Conservation (phyloP, 1,139 yeast genomes). For the Suhomyces kunorum region DNA sequence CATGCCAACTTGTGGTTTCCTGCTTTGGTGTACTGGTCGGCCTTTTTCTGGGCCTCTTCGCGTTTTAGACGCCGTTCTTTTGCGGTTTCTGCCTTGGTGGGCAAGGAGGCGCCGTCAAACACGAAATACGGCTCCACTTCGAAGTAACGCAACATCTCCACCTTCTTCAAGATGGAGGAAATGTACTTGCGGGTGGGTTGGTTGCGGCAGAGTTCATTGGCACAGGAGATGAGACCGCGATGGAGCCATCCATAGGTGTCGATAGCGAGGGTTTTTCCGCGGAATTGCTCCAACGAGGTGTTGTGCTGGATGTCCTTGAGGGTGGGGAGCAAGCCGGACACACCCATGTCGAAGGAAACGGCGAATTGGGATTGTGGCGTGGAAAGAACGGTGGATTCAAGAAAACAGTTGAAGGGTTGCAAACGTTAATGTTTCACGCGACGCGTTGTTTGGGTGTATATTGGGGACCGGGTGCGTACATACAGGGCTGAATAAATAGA, state of each 20-base stretch:
- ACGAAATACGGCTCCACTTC: conserved; percentile 85
- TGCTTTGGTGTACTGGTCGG: conserved; percentile 46
- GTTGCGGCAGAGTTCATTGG: conserved; percentile 76
- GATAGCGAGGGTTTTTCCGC: conserved; percentile 81
- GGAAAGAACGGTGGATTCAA: background rate
- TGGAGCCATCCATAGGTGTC: conserved; percentile 98
- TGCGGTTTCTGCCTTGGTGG: conserved; percentile 79
- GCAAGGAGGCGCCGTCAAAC: conserved; percentile 88
- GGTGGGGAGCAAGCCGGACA: conserved; percentile 72
- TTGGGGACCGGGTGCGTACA: conserved; percentile 2
- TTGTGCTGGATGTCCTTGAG: conserved; percentile 71
- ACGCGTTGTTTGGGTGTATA: conserved; percentile 8
- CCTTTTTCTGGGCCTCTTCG: conserved; percentile 57
- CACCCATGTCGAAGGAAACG: conserved; percentile 59
- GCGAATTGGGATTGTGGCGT: background rate
- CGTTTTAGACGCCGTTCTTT: conserved; percentile 59
- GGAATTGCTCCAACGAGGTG: conserved; percentile 56
- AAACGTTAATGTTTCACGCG: background rate
- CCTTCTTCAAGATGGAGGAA: conserved; percentile 58
- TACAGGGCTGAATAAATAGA: conserved; percentile 1
- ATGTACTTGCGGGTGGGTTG: conserved; percentile 69
- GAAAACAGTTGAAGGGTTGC: background rate
- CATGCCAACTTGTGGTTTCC: conserved; percentile 65
- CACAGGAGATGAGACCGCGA: conserved; percentile 79
- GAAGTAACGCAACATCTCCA: conserved; percentile 64